phyloP scores from a whole-genome alignment of 331 rosid genomes.

The Erythrophleum ivorense region DNA sequence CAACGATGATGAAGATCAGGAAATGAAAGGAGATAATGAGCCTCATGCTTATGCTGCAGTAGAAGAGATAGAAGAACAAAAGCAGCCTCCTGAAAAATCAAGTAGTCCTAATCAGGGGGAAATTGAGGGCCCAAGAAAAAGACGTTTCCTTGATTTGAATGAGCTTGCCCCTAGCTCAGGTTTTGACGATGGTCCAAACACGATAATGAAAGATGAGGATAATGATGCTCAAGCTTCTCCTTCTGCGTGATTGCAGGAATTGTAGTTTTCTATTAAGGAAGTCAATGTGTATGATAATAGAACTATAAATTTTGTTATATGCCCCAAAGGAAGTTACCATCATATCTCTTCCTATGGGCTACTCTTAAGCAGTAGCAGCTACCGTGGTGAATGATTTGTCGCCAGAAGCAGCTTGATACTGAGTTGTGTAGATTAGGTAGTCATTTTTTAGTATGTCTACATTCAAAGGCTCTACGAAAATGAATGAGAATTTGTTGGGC shows the following conservation, averaged over 20 bases:
- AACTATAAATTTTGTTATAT: conserved; percentile 75
- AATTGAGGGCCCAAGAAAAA: conserved; percentile 63
- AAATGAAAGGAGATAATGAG: conserved; percentile 58
- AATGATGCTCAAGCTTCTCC: conserved; percentile 57
- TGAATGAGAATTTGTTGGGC: conserved; percentile 74
- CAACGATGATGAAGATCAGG: conserved; percentile 50
- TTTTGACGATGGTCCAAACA: conserved; percentile 75
- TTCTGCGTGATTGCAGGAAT: conserved; percentile 38
- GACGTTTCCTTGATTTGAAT: conserved; percentile 89
- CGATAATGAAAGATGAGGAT: conserved; percentile 67
- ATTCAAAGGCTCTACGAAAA: conserved; percentile 59
- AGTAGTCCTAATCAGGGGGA: conserved; percentile 69
- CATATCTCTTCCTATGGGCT: conserved; percentile 66
- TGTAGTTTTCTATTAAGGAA: conserved; percentile 51
- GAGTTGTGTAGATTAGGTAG: conserved; percentile 89
- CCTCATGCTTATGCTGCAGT: conserved; percentile 48
- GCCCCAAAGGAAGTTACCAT: conserved; percentile 59
- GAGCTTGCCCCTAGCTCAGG: conserved; percentile 94
- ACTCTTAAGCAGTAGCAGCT: conserved; percentile 48
- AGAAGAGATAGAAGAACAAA: conserved; percentile 53
- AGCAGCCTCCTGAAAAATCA: conserved; percentile 64
- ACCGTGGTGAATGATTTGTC: conserved; percentile 63
- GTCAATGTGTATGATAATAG: conserved; percentile 72
- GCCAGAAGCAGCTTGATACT: conserved; percentile 70
- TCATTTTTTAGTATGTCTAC: conserved; percentile 82